Percentiles rank a stretch among this genome's conserved stretches.
These are phyloP conservation scores for Pseudopyricularia javanii DNA, from an alignment of 2,329 filamentous ascomycete species.

Conservation along the genomic window DNA sequence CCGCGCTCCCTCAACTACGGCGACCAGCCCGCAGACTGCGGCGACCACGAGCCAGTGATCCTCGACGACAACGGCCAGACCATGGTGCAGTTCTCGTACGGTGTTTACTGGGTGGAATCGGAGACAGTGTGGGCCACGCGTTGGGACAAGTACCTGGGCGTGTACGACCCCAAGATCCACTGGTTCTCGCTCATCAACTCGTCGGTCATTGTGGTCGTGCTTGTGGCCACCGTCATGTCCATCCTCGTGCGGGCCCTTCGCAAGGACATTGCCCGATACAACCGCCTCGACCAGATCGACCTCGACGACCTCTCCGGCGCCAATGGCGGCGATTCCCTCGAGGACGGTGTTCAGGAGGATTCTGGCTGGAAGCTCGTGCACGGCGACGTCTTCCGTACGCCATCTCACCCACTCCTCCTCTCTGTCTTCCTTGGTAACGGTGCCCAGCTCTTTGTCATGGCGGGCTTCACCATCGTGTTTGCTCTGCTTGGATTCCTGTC, in stretches of 20 bases:
- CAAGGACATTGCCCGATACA: conserved; percentile 95
- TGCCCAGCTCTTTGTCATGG: conserved; percentile 95
- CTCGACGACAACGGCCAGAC: conserved; percentile 49
- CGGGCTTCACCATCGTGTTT: conserved; percentile 84
- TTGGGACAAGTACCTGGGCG: conserved; percentile 98
- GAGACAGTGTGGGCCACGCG: conserved; percentile 85
- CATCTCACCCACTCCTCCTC: conserved; percentile 69
- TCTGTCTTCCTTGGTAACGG: conserved; percentile 87
- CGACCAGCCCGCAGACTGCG: conserved; percentile 48
- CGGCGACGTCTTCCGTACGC: conserved; percentile 89
- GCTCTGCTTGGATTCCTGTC: conserved; percentile 90
- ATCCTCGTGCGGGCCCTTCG: conserved; percentile 77
- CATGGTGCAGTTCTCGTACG: conserved; percentile 78
- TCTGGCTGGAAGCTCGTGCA: conserved; percentile 98
- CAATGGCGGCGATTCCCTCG: conserved; percentile 44
- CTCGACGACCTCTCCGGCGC: conserved; percentile 72
- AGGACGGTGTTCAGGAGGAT: conserved; percentile 93
- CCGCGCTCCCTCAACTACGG: conserved; percentile 59
- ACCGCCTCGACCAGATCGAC: conserved; percentile 81
- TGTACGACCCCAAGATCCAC: conserved; percentile 95
- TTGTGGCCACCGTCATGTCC: conserved; percentile 85
- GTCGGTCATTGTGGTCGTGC: conserved; percentile 83
- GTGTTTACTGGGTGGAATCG: conserved; percentile 78
- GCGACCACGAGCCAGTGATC: conserved; percentile 42
- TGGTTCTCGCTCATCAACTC: conserved; percentile 99